Base-by-base conservation (phyloP, 1,284 basidiomycete genomes). In the Inonotus obliquus region DNA sequence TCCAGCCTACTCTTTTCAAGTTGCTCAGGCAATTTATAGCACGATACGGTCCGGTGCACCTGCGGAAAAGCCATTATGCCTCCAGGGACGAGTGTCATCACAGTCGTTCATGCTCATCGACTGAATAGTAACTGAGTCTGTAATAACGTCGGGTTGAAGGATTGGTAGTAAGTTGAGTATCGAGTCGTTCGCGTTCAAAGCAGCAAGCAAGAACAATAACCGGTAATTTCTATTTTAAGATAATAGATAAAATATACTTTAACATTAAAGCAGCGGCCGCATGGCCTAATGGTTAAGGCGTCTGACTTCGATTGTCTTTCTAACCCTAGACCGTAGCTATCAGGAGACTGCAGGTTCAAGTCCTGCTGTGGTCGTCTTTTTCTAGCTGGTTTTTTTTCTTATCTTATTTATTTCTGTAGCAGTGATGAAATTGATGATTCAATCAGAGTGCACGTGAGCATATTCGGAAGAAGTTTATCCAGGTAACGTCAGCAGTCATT, bases 291-390 rank as follows among this genome's bases (percentile, higher is more conserved):
- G 63, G 63, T 62, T 49, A 65, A 59, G 62, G 63, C 61, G 63
- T 63, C 61, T 63, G 63, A 63, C 63, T 65, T 60, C 63, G 63
- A 65, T 60, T 52, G 51, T 52, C 51, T 32, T 35, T 17, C n/a
- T n/a, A n/a, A n/a, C n/a, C n/a, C n/a, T n/a, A n/a, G n/a, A n/a
- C n/a, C 21, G 21, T 21, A 45, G 41, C 5, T 11, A 68, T 69
- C 68, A 68, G 68, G 68, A 68, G 69, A 70, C 67, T 71, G 77
- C 70, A 77, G 57, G 68, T 69, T 69, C 68, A 67, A 69, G 63
- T 66, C 68, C 68, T 69, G 68, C 68, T 66, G 68, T 69, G 68
- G 68, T 69, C 68, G 51, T 17, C 4, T 29, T 52, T 52, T 52
- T 44, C 7, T 44, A 1, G 7, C 17, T 1, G 7, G 2, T 17